Evolutionary conservation across 805 yeast species (phyloP).

Genomic region (Barnettozyma sp.): DNA sequence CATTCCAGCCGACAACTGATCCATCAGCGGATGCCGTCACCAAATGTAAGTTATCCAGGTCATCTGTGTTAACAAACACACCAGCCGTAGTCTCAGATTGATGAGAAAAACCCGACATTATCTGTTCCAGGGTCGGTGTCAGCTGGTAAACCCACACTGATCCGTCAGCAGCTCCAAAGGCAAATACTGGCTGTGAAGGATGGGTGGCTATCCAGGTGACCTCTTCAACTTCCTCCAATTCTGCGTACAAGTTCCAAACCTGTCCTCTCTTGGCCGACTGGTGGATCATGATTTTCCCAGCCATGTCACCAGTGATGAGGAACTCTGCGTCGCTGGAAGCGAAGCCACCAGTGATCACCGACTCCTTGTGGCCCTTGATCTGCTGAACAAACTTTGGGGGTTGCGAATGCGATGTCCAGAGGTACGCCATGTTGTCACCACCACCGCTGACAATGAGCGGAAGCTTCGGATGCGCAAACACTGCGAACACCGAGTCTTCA

Average conservation of each 20-base stretch:
- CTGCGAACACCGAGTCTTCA: constrained; percentile 75
- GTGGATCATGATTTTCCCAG: constrained; percentile 73
- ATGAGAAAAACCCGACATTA: constrained; percentile 78
- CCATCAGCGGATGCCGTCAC: constrained; percentile 84
- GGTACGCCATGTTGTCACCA: constrained; percentile 81
- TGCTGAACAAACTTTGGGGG: constrained; percentile 79
- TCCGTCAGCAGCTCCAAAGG: constrained; percentile 90
- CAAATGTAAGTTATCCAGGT: constrained; percentile 53
- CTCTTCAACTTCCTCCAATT: constrained; percentile 85
- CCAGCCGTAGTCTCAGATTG: constrained; percentile 77
- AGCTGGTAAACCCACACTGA: constrained; percentile 90
- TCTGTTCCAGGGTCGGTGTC: constrained; percentile 51
- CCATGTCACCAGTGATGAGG: constrained; percentile 90
- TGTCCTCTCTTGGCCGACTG: constrained; percentile 71
- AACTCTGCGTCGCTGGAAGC: constrained; percentile 76
- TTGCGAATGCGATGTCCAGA: constrained; percentile 88
- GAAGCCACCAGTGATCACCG: constrained; percentile 80
- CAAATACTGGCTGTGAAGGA: constrained; percentile 74
- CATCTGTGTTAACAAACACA: constrained; percentile 55
- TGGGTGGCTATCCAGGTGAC: constrained; percentile 78
- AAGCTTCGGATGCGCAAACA: constrained; percentile 76
- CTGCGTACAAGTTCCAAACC: constrained; percentile 65
- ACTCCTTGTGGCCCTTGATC: constrained; percentile 77
- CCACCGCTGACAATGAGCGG: constrained; percentile 93
- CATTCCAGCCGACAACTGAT: constrained; percentile 81